phyloP scores from a whole-genome alignment of 345 rosid genomes.

The Pistacia atlantica region DNA sequence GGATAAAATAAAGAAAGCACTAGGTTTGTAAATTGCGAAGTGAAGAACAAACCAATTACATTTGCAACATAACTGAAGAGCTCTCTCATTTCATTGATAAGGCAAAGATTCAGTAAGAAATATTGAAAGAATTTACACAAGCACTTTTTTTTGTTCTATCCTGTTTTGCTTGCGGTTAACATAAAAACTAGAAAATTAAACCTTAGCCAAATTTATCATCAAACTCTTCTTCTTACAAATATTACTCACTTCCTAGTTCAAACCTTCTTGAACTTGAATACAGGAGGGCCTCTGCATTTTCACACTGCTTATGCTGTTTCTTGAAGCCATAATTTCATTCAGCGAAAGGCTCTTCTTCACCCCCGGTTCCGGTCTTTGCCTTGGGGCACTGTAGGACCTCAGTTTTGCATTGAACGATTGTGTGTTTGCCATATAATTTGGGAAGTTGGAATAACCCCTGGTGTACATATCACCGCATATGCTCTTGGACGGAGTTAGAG shows the following conservation, averaged over 20 bases:
- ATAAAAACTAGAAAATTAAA: constrained; percentile 14
- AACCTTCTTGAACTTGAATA: constrained; percentile 30
- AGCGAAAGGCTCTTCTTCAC: constrained; percentile 56
- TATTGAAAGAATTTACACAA: constrained; percentile 34
- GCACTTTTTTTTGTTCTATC: constrained; percentile 25
- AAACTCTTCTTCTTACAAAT: neutral
- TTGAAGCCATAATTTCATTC: constrained; percentile 58
- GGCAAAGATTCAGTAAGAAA: constrained; percentile 20
- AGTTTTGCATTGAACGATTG: constrained; percentile 74
- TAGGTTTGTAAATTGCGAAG: too few species aligned
- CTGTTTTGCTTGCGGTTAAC: constrained; percentile 17
- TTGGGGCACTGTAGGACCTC: constrained; percentile 74
- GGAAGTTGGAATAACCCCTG: constrained; percentile 44
- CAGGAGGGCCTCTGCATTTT: constrained; percentile 53
- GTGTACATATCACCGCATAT: constrained; percentile 45
- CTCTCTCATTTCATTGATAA: constrained; percentile 24
- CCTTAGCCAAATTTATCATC: too few species aligned
- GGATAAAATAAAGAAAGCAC: too few species aligned
- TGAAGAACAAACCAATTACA: too few species aligned
- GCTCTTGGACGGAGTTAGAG: constrained; percentile 48
- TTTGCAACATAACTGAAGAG: neutral
- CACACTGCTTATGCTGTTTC: constrained; percentile 52
- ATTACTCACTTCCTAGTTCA: neutral
- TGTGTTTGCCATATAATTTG: constrained; percentile 82
- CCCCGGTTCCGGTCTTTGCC: constrained; percentile 59